Base-by-base conservation (phyloP, 768 basidiomycete genomes). In the Leucocoprinus sp. region DNA sequence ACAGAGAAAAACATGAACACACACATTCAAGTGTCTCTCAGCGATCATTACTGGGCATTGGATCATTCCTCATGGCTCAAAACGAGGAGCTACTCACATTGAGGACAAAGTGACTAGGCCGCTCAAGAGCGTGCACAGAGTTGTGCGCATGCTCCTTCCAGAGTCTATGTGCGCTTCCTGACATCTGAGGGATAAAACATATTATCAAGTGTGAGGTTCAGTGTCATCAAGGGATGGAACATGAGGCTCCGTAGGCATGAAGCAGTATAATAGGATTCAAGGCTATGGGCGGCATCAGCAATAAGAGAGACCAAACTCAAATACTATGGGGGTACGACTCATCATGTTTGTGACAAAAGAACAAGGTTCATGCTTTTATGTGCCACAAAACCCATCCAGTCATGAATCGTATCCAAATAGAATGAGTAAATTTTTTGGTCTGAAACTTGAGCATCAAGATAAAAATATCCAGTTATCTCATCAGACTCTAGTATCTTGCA, bases 111-210 rank as follows among this genome's bases (percentile, higher is more conserved):
- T 60, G 54, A 27, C 49, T 49, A 1, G 61, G 61, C 2, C 52
- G 52, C 14, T 50, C 52, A 2, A 61, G 49, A 18, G 55, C 48
- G n/a, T 6, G 57, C 53, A 9, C 45, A 52, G 2, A 63, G 55
- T 41, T 63, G 61, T 4, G 54, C 58, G 41, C 61, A 63, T 5
- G 61, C 61, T 8, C 55, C 61, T 38, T 63, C 60, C 11, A 63
- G 49, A 3, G 51, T 54, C 27, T 56, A 54, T n/a, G 58, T 49
- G 1, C 58, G 55, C 26, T 51, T 37, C 12, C 57, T 43, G 41
- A 58, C 41, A 19, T 56, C 60, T 18, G 29, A 44, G 41, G 34
- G 40, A 14, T 42, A 48, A 17, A 52, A 38, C 19, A 45, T 17
- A 2, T 24, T 36, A 23, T 59, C 58, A 12, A 57, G 24, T 5